Evolutionary conservation across 1,284 basidiomycete species (phyloP).

Genomic region (Sporisorium exsertum): DNA sequence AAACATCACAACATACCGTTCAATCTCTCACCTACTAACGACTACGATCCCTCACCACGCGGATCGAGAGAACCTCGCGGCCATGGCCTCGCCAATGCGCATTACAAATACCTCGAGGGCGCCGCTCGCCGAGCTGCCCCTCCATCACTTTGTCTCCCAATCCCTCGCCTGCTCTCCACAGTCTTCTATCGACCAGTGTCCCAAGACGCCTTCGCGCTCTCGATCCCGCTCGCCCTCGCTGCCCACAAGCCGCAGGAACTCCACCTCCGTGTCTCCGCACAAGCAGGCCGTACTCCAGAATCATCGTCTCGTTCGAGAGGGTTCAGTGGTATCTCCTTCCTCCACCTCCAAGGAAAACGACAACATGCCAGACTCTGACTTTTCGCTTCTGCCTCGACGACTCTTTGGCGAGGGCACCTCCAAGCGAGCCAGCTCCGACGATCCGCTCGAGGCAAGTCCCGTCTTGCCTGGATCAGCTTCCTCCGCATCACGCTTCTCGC

Average conservation of each 20-base stretch:
- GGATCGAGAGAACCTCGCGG: neutral
- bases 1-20: neutral
- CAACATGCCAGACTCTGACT: constrained; percentile 20
- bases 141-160: constrained; percentile 40
- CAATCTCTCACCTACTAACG: neutral
- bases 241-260: constrained; percentile 28
- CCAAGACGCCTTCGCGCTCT: constrained; percentile 43
- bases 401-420: constrained; percentile 24
- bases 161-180: constrained; percentile 34
- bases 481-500: constrained; percentile 31
- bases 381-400: constrained; percentile 18
- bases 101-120: constrained; percentile 17
- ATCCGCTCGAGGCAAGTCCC: constrained; percentile 29
- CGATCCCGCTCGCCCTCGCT: constrained; percentile 42
- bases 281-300: constrained; percentile 45
- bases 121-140: constrained; percentile 39
- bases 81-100: constrained; percentile 22
- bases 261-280: constrained; percentile 43
- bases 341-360: constrained; percentile 10
- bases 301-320: constrained; percentile 40
- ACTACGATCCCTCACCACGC: neutral
- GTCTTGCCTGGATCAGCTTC: constrained; percentile 4
- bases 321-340: constrained; percentile 29
- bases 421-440: constrained; percentile 6
- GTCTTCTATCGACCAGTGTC: constrained; percentile 18